A percentile compares a stretch with the other conserved stretches of the same genome.
Evolutionary conservation across 306 rosid genomes (phyloP).

Genomic region (Acacia crassicarpa): DNA sequence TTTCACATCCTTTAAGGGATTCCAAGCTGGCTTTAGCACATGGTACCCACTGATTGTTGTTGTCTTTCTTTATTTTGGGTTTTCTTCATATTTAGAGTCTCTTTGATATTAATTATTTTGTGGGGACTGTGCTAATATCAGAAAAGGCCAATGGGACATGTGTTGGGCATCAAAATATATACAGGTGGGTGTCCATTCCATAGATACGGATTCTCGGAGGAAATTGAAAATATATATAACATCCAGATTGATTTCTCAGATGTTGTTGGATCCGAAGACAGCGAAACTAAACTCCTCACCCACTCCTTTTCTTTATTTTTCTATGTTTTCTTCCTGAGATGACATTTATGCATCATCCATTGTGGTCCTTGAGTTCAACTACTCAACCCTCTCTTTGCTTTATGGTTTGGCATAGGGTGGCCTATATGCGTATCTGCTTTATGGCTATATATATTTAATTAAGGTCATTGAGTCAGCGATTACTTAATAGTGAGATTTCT

Average conservation of each 20-base stretch:
- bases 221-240: constrained; percentile 23
- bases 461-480: neutral
- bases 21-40: constrained; percentile 71
- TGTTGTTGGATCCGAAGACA: constrained; percentile 53
- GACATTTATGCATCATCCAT: neutral
- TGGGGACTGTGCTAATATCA: neutral
- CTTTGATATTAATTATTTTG: neutral
- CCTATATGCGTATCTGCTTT: constrained; percentile 12
- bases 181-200: constrained; percentile 21
- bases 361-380: constrained; percentile 10
- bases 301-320: neutral
- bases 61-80: neutral
- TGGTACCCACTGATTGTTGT: constrained; percentile 44
- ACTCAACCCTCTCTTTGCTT: neutral
- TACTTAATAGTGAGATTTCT: neutral
- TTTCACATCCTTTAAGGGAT: constrained; percentile 50
- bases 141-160: constrained; percentile 32
- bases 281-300: constrained; percentile 35
- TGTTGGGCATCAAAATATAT: constrained; percentile 35
- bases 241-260: constrained; percentile 48
- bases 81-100: neutral
- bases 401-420: constrained; percentile 2
- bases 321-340: constrained; percentile 6
- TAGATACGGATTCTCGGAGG: constrained; percentile 40
- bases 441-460: neutral